Evolutionary conservation across 176 grass and related monocot species (phyloP), one percentile per base, ranked within the genome.

Genomic region (Pontederia crassipes): DNA sequence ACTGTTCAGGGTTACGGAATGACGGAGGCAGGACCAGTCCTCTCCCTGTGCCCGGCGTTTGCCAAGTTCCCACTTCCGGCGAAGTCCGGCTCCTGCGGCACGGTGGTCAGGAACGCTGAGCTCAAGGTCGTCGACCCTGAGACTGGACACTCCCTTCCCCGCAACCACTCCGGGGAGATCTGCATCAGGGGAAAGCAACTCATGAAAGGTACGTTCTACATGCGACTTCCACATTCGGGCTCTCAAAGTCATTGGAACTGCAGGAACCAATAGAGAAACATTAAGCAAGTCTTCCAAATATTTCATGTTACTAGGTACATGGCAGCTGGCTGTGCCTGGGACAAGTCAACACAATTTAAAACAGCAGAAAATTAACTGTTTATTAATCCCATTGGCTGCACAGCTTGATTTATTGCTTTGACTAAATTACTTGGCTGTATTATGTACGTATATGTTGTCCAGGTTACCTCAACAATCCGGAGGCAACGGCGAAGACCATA

Each of bases 81-180:
- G 8, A 92, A 92, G 75, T 79, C 83, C 1, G 83, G 88, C 0
- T 72, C 83, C 0, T 92, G 88, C 28, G 88, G 88, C 40, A 92
- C 83, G 10, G 88, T 92, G 48, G 83, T 87, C 18, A 75, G 88
- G 48, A 92, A 92, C 73, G 88, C 88, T 0, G 80, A 92, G 76
- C 73, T 92, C 9, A 92, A 86, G 71, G 64, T 92, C 72, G 20
- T 92, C 62, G 77, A 87, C 58, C 80, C 59, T 0, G 83, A 92
- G 60, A 78, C 83, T 2, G 74, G 77, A 5, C 63, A 48, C 11
- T 81, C 88, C 12, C 74, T 92, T 0, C 55, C 49, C n/a, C 65
- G 74, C 9, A 87, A 79, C 62, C 51, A 28, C 13, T 51, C 76
- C 2, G 88, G 88, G 2, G 83, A 92, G 70, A 87, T 92, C 58